phyloP scores from a whole-genome alignment of 140 eudicot genomes.

The Stevia rebaudiana region DNA sequence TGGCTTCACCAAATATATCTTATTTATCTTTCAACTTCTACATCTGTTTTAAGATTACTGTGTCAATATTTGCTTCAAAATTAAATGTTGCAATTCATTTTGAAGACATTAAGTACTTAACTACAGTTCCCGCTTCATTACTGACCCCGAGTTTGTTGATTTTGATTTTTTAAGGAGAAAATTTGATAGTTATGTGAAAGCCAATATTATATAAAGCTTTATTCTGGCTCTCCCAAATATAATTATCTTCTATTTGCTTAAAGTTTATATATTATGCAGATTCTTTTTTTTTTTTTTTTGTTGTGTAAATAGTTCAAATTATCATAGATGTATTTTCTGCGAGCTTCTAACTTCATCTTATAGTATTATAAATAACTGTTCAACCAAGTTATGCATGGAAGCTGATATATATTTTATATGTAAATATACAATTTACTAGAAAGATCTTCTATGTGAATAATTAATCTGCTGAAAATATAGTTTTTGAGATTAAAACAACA shows the following conservation, averaged over 20 bases:
- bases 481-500: neutral
- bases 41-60: neutral
- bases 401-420: neutral
- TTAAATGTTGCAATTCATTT: neutral
- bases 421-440: neutral
- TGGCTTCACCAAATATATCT: neutral
- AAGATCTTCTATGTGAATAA: neutral
- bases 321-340: neutral
- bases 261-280: neutral
- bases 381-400: neutral
- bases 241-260: neutral
- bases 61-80: neutral
- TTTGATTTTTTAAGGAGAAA: neutral
- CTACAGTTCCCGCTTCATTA: neutral
- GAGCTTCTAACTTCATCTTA: neutral
- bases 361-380: neutral
- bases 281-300: neutral
- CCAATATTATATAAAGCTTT: neutral
- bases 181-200: neutral
- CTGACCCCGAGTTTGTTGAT: neutral
- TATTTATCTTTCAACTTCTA: neutral
- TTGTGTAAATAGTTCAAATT: neutral
- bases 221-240: slow-evolving; percentile 2
- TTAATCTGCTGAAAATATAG: neutral
- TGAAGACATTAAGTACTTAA: neutral